phyloP scores from a whole-genome alignment of 2,329 filamentous ascomycete species.

The Diaporthe capsici region DNA sequence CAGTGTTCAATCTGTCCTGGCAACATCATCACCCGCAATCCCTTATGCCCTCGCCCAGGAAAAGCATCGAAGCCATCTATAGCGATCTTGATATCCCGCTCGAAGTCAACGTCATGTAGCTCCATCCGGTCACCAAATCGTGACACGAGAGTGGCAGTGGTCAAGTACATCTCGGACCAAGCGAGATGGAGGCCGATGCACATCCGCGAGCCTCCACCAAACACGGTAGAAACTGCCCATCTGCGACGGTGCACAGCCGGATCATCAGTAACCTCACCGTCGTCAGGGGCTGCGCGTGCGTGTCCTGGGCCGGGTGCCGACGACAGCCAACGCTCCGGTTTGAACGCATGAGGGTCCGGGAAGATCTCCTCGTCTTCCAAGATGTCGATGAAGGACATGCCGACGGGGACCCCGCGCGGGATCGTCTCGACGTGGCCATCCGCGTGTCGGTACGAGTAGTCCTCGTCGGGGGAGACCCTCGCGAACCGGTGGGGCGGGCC shows the following conservation, averaged over 20 bases:
- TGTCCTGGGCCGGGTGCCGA: too few relatives aligned
- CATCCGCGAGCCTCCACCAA: conserved; percentile 18
- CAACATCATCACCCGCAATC: conserved; percentile 1
- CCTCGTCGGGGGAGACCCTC: not conserved
- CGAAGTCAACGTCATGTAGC: conserved; percentile 10
- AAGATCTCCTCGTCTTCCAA: conserved; percentile 52
- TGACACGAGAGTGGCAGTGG: not conserved
- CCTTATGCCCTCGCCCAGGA: conserved; percentile 15
- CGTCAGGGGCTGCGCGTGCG: not conserved
- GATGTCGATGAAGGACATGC: conserved; percentile 53
- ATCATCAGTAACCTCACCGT: not conserved
- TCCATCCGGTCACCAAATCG: not conserved
- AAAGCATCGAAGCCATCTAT: conserved; percentile 22
- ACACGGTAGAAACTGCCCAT: not conserved
- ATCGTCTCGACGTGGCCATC: conserved; percentile 41
- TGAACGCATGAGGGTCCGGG: conserved; percentile 51
- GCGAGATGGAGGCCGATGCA: conserved; percentile 24
- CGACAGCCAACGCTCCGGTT: conserved; percentile 52
- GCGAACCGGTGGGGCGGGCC: conserved; percentile 11
- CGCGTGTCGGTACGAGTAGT: not conserved
- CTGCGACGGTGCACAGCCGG: not conserved
- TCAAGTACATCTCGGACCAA: conserved; percentile 20
- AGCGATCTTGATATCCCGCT: conserved; percentile 1
- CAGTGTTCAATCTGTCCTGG: not conserved
- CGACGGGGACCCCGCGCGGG: conserved; percentile 49